Conservation (phyloP, 208 protist species). For the Leishmania turanica region DNA sequence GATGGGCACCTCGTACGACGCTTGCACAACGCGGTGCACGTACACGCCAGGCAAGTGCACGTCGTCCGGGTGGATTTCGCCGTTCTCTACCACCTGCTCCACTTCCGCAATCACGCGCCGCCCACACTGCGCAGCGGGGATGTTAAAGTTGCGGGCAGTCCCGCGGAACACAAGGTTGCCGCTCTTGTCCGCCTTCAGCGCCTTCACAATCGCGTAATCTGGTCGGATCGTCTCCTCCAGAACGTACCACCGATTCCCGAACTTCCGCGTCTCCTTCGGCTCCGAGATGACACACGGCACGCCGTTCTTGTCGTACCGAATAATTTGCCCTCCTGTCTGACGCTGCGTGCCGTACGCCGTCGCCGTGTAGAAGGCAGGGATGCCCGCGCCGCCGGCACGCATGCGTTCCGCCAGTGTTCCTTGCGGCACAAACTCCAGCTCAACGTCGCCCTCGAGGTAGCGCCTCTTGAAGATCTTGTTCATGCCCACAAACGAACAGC, state of each 20-base stretch:
- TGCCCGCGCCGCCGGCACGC: slow-evolving; percentile 95
- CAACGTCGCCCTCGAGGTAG: slow-evolving; percentile 95
- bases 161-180: slow-evolving; percentile 89
- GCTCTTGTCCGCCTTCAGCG: slow-evolving; percentile 92
- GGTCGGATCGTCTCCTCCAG: slow-evolving; percentile 93
- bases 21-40: slow-evolving; percentile 91
- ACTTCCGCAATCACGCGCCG: slow-evolving; percentile 95
- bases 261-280: slow-evolving; percentile 88
- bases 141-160: slow-evolving; percentile 97
- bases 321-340: slow-evolving; percentile 90
- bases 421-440: slow-evolving; percentile 97
- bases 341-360: slow-evolving; percentile 95
- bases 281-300: slow-evolving; percentile 64
- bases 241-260: slow-evolving; percentile 92
- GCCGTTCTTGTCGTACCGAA: slow-evolving; percentile 92
- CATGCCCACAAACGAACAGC: slow-evolving; percentile 97
- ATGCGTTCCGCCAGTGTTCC: slow-evolving; percentile 96
- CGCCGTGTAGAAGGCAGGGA: slow-evolving; percentile 97
- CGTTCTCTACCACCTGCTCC: slow-evolving; percentile 95
- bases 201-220: slow-evolving; percentile 95
- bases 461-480: slow-evolving; percentile 96
- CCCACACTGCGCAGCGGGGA: slow-evolving; percentile 85
- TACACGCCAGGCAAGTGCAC: slow-evolving; percentile 96
- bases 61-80: slow-evolving; percentile 92
- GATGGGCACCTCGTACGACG: slow-evolving; percentile 58